A percentile compares a stretch with the other conserved stretches of the same genome.
phyloP scores from a whole-genome alignment of 805 yeast genomes.

The Ogataea ganodermae region DNA sequence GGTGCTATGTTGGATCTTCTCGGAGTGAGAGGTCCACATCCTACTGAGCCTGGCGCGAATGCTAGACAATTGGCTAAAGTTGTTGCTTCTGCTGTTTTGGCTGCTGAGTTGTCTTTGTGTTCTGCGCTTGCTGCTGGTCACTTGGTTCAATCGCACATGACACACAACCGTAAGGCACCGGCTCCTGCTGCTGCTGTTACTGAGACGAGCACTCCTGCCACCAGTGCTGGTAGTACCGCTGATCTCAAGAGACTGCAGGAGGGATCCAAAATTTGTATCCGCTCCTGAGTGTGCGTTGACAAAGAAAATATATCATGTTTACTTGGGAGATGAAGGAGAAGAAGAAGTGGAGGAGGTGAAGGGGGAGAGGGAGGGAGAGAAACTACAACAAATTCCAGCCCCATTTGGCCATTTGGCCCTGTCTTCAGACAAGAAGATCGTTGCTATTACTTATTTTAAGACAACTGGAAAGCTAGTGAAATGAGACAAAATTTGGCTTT shows the following conservation, averaged over 20 bases:
- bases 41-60: conserved; percentile 90
- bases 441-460: conserved; percentile 1
- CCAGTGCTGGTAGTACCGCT: conserved; percentile 27
- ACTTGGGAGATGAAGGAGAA: not conserved
- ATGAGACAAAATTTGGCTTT: too few species aligned
- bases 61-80: conserved; percentile 91
- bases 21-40: conserved; percentile 95
- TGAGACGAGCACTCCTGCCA: conserved; percentile 30
- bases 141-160: conserved; percentile 96
- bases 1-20: conserved; percentile 92
- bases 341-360: not conserved
- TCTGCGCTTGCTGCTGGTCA: conserved; percentile 99
- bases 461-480: too few species aligned
- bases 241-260: conserved; percentile 58
- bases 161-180: conserved; percentile 68
- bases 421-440: too few species aligned
- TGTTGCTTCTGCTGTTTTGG: conserved; percentile 92
- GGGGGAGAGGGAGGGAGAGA: not conserved
- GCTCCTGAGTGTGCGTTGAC: conserved; percentile 41
- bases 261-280: conserved; percentile 76
- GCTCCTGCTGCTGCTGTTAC: conserved; percentile 31
- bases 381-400: not conserved
- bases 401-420: too few species aligned
- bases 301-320: not conserved
- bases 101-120: conserved; percentile 93